These are phyloP conservation scores for Phytopythium boreale DNA, from an alignment of 352 stramenopile species.

Conservation along the genomic window DNA sequence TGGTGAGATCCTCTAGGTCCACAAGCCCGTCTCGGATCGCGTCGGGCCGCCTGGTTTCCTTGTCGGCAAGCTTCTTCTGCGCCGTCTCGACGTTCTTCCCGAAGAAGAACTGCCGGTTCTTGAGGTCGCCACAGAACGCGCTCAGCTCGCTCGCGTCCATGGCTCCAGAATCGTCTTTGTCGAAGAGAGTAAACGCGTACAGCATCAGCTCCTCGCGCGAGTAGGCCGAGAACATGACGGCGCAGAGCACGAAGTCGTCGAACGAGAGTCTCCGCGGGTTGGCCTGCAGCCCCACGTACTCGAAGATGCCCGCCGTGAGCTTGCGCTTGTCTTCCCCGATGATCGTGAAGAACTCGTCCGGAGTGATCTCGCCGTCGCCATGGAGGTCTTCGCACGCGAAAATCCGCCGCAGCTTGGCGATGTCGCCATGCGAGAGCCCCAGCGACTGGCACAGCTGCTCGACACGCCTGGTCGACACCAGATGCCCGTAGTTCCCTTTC, in stretches of 20 bases:
- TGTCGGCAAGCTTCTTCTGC: slow-evolving; percentile 45
- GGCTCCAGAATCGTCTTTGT: slow-evolving; percentile 56
- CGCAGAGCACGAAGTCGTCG: slow-evolving; percentile 59
- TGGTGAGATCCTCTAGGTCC: slow-evolving; percentile 52
- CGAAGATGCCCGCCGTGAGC: slow-evolving; percentile 54
- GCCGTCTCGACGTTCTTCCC: slow-evolving; percentile 57
- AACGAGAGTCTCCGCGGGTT: slow-evolving; percentile 38
- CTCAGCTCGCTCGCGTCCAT: slow-evolving; percentile 57
- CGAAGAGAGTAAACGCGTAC: slow-evolving; percentile 69
- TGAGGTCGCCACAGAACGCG: slow-evolving; percentile 53
- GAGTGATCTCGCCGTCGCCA: slow-evolving; percentile 47
- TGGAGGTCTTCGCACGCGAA: slow-evolving; percentile 49
- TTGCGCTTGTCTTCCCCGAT: slow-evolving; percentile 53
- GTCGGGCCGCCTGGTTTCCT: background rate
- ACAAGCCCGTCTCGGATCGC: slow-evolving; percentile 22
- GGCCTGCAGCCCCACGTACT: slow-evolving; percentile 28
- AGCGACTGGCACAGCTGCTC: slow-evolving; percentile 56
- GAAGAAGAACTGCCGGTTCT: slow-evolving; percentile 65
- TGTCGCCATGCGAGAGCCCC: slow-evolving; percentile 35
- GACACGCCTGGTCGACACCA: slow-evolving; percentile 46
- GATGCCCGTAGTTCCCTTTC: slow-evolving; percentile 38
- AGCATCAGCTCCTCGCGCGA: slow-evolving; percentile 51
- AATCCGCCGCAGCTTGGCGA: slow-evolving; percentile 28
- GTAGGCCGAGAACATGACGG: slow-evolving; percentile 45
- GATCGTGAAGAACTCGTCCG: slow-evolving; percentile 54